Conservation (phyloP, 2,329 filamentous ascomycete genomes). For the Hymenoscyphus fraxineus region DNA sequence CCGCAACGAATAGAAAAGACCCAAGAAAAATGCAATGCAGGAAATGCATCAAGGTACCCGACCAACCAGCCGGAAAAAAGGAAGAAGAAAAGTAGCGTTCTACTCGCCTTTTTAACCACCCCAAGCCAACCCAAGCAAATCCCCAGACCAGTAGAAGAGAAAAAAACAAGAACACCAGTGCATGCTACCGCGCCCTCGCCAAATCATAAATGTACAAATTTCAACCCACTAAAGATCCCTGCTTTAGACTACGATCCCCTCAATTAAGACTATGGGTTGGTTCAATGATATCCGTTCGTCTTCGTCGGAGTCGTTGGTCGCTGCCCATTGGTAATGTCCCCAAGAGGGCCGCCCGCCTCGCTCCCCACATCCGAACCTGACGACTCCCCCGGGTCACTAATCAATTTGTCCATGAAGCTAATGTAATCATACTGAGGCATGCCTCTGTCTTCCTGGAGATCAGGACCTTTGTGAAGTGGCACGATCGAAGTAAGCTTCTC, state of each 20-base stretch:
- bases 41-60: not conserved
- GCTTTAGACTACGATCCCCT: not conserved
- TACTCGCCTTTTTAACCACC: not conserved
- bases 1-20: not conserved
- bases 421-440: slow-evolving; percentile 94
- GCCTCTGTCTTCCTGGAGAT: slow-evolving; percentile 79
- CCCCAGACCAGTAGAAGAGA: not conserved
- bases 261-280: not conserved
- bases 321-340: slow-evolving; percentile 30
- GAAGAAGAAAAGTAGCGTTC: not conserved
- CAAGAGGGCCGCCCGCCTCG: slow-evolving; percentile 16
- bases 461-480: slow-evolving; percentile 77
- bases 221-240: not conserved
- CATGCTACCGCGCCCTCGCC: not conserved
- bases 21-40: not conserved
- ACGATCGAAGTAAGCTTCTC: slow-evolving; percentile 86
- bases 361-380: slow-evolving; percentile 14
- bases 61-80: not conserved
- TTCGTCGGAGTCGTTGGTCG: slow-evolving; percentile 6
- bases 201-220: not conserved
- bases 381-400: slow-evolving; percentile 36
- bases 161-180: not conserved
- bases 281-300: slow-evolving; percentile 14
- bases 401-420: slow-evolving; percentile 89
- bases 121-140: not conserved